Evolutionary conservation across 768 basidiomycete species (phyloP), one percentile per base, ranked within the genome.

Genomic region (Rhodotorula toruloides): DNA sequence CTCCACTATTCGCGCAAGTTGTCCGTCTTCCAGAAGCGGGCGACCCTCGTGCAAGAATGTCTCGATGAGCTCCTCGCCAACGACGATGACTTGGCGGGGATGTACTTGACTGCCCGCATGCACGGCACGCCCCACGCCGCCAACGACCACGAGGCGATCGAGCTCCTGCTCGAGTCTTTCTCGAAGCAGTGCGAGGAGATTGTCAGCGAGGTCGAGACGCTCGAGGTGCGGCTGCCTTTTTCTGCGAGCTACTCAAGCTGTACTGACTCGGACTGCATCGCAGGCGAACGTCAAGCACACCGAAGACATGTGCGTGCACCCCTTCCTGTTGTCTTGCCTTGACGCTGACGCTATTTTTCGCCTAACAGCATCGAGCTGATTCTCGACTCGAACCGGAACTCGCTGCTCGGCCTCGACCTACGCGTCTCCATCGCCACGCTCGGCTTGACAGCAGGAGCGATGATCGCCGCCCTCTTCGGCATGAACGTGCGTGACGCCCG

Each of bases 341-440:
- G n/a, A n/a, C 40, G 40, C 40, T 42, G 40, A 42, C 40, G 11
- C 40, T 42, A 21, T 21, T 21, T 12, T 42, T 11, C 44, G 44
- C 44, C 44, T 25, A 46, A 13, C 44, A 46, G 44, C 58, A 90
- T 94, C 4, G 94, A 98, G 77, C 83, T 98, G 65, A 91, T 97
- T 74, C 82, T 98, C 46, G 94, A 98, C 77, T 89, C 92, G 54
- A 96, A 96, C 79, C 87, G 94, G 54, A 98, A 98, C 74, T 84
- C 88, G 9, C 81, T 98, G 22, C 82, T 98, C 29, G 90, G 90
- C 52, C 83, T 98, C 40, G 93, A 97, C 78, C 81, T 98, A 47
- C 87, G 92, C 81, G 90, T 87, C 19, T 93, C 91, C n/a, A 97
- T 98, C 64, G 84, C 85, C 42, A 98, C 94, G 0, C 85, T 97